phyloP scores from a whole-genome alignment of 2,329 filamentous ascomycete genomes.

The Knoxdaviesia capensis region DNA sequence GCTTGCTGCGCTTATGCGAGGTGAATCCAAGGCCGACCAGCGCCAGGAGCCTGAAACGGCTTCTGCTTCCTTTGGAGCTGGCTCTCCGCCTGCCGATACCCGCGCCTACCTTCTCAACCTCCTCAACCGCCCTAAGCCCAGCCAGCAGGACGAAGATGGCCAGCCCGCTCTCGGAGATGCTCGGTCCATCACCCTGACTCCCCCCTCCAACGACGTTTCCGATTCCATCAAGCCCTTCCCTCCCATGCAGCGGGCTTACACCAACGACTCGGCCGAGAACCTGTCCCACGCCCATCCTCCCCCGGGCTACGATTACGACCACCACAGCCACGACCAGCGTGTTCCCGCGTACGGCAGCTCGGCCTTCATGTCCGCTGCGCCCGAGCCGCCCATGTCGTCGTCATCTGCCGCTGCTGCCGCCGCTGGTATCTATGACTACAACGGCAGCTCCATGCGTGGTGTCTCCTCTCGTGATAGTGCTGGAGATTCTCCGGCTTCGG shows the following conservation, averaged over 20 bases:
- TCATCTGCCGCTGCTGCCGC: constrained; percentile 1
- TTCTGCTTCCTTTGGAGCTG: constrained; percentile 3
- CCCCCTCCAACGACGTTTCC: constrained; percentile 15
- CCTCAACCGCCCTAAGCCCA: constrained; percentile 58
- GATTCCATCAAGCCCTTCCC: constrained; percentile 1
- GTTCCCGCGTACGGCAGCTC: constrained; percentile 7
- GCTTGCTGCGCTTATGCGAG: constrained; percentile 40
- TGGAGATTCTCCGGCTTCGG: constrained; percentile 18
- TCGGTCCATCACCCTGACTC: constrained; percentile 22
- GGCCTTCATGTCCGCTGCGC: constrained; percentile 5
- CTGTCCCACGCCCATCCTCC: constrained; percentile 6
- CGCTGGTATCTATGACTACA: constrained; percentile 6
- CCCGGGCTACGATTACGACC: constrained; percentile 9
- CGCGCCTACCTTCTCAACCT: constrained; percentile 74
- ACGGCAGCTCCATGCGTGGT: constrained; percentile 4
- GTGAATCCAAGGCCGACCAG: constrained; percentile 17
- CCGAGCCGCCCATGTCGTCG: constrained; percentile 7
- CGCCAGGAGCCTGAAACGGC: constrained; percentile 10
- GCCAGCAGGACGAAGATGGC: constrained; percentile 29
- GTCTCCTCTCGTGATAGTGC: constrained; percentile 13
- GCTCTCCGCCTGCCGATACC: constrained; percentile 43
- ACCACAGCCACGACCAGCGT: constrained; percentile 7
- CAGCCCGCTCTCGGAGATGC: constrained; percentile 5
- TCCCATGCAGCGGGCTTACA: constrained; percentile 6
- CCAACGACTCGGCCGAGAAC: constrained; percentile 3